Conservation (phyloP, 495 filamentous ascomycete genomes). For the Pseudoneurospora amorphoporcata region DNA sequence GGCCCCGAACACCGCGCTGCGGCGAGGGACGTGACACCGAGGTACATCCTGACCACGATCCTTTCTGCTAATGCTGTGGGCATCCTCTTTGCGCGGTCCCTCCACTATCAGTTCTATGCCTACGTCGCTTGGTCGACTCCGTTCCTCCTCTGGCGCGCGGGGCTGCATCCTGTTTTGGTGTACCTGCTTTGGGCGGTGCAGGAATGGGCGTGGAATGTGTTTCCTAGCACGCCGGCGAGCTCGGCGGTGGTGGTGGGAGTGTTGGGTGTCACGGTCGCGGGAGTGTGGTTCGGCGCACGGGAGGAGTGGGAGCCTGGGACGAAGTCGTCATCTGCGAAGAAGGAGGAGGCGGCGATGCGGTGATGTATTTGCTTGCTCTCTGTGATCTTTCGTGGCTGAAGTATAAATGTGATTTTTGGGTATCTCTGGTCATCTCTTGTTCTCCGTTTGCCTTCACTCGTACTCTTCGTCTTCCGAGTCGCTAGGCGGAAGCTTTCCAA, state of each 20-base stretch:
- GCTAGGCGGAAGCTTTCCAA: conserved; percentile 73
- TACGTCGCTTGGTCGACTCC: conserved; percentile 89
- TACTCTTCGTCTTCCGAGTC: conserved; percentile 51
- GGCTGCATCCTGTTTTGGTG: conserved; percentile 61
- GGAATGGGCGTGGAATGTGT: conserved; percentile 96
- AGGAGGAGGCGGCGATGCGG: conserved; percentile 10
- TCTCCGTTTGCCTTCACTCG: conserved; percentile 9
- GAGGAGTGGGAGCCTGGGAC: conserved; percentile 24
- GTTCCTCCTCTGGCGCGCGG: conserved; percentile 78
- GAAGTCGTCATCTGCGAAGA: conserved; percentile 10
- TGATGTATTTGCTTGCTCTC: conserved; percentile 1
- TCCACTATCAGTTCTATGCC: conserved; percentile 97
- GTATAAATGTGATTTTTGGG: neutral
- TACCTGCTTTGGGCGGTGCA: conserved; percentile 70
- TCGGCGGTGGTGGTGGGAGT: conserved; percentile 66
- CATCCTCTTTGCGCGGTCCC: conserved; percentile 76
- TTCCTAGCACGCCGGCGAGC: conserved; percentile 76
- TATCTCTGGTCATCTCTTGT: neutral
- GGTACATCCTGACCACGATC: conserved; percentile 67
- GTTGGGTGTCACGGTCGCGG: conserved; percentile 53
- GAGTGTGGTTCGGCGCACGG: conserved; percentile 51
- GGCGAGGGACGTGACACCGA: conserved; percentile 51
- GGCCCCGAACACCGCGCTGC: conserved; percentile 42
- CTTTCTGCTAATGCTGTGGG: conserved; percentile 75
- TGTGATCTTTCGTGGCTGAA: neutral